These are phyloP conservation scores for Castanea crenata DNA, from an alignment of 306 rosid genomes.

Conservation along the genomic window DNA sequence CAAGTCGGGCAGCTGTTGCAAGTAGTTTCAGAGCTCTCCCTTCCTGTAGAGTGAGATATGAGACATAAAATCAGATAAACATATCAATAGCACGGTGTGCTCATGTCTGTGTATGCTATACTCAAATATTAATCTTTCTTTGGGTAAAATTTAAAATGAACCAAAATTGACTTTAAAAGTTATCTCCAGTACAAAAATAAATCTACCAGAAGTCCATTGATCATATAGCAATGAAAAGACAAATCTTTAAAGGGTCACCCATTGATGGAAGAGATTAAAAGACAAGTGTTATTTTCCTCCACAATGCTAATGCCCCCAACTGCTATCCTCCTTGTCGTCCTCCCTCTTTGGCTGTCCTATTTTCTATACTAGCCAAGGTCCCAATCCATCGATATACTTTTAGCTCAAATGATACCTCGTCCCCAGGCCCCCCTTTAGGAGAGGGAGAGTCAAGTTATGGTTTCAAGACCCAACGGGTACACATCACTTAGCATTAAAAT, in stretches of 20 bases:
- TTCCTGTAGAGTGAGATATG: slow-evolving; percentile 48
- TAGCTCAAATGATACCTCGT: neutral
- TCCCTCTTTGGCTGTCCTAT: neutral
- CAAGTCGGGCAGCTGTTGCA: slow-evolving; percentile 95
- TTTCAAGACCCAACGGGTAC: neutral
- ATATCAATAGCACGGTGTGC: neutral
- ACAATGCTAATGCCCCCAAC: neutral
- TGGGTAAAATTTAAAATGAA: neutral
- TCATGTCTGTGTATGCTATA: neutral
- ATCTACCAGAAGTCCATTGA: neutral
- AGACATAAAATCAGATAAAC: slow-evolving; percentile 17
- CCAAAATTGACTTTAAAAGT: neutral
- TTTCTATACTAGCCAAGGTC: neutral
- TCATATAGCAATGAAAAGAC: neutral
- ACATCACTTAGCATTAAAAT: neutral
- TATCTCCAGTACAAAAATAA: neutral
- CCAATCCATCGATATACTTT: neutral
- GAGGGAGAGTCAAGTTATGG: neutral
- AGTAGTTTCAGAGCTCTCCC: slow-evolving; percentile 93
- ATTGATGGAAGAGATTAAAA: neutral
- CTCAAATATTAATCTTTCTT: no score
- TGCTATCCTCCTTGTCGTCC: neutral
- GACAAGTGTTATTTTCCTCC: neutral
- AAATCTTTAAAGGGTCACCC: neutral
- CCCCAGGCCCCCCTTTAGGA: neutral